Conservation (phyloP, 2,329 filamentous ascomycete species). For the Colletotrichum godetiae region DNA sequence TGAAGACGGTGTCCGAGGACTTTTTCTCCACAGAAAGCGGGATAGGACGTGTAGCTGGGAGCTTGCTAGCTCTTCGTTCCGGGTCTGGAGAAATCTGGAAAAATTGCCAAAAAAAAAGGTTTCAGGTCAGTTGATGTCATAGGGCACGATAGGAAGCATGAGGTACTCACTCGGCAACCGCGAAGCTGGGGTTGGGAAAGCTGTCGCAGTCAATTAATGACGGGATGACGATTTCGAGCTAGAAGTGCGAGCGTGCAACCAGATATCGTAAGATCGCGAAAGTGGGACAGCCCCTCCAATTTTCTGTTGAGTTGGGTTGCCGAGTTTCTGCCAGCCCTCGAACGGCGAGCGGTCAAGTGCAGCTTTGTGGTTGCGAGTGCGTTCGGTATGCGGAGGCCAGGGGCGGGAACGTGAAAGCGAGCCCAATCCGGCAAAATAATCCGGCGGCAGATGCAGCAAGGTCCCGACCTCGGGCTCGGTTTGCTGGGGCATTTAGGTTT, state of each 20-base stretch:
- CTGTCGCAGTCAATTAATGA: conserved; percentile 21
- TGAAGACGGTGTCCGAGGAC: conserved; percentile 19
- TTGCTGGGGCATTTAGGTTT: not conserved
- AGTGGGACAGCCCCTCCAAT: conserved; percentile 32
- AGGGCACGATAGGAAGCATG: not conserved
- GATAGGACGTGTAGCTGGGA: not conserved
- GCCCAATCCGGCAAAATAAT: conserved; percentile 21
- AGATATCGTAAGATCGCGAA: conserved; percentile 32
- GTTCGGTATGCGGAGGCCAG: conserved; percentile 5
- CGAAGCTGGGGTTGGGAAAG: not conserved
- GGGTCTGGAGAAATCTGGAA: conserved; percentile 6
- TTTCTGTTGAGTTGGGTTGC: conserved; percentile 34
- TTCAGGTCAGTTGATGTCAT: conserved; percentile 3
- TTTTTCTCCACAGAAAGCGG: conserved; percentile 25
- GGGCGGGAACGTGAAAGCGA: conserved; percentile 3
- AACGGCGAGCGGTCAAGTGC: conserved; percentile 29
- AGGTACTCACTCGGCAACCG: conserved; percentile 21
- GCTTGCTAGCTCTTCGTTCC: conserved; percentile 6
- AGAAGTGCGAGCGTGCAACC: conserved; percentile 7
- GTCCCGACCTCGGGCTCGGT: conserved; percentile 9
- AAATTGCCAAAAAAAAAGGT: not conserved
- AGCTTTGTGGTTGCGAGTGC: conserved; percentile 8
- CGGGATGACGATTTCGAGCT: not conserved
- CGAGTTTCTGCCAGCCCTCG: conserved; percentile 29
- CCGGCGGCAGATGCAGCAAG: not conserved